Percentiles rank a stretch among this genome's conserved stretches.
These are phyloP conservation scores for Trypanosoma caninum DNA, from an alignment of 208 protist genomes.

Conservation along the genomic window DNA sequence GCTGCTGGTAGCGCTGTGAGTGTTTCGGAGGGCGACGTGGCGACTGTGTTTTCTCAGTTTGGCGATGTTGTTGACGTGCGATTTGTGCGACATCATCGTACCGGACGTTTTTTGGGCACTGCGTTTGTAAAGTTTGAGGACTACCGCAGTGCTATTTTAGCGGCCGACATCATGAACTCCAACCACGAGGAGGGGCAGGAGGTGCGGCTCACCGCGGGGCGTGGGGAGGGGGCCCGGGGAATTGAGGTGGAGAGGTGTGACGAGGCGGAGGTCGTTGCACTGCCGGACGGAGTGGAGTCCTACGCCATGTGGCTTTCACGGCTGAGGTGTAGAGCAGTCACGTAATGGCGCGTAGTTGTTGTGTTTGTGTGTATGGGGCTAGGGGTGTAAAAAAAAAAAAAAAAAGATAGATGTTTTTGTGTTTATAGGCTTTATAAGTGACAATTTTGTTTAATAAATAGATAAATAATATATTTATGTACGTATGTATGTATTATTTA, in stretches of 20 bases:
- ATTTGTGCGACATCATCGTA: conserved; percentile 66
- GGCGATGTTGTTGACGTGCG: conserved; percentile 75
- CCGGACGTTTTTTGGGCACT: conserved; percentile 69
- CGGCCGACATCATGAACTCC: conserved; percentile 78
- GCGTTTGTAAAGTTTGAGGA: conserved; percentile 77
- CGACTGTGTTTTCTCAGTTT: conserved; percentile 88
- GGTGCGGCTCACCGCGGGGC: conserved; percentile 39
- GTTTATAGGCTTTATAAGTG: not conserved
- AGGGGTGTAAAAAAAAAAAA: not conserved
- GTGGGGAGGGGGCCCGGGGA: conserved; percentile 21
- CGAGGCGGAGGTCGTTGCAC: conserved; percentile 42
- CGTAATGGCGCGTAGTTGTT: not conserved
- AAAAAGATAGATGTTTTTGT: not conserved
- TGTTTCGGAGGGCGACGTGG: conserved; percentile 81
- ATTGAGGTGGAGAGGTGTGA: conserved; percentile 82
- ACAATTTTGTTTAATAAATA: not conserved
- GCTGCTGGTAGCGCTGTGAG: conserved; percentile 3
- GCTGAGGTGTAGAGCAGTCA: not conserved
- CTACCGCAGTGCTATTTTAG: conserved; percentile 69
- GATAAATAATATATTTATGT: no score
- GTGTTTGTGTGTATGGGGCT: not conserved
- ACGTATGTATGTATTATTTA: no score
- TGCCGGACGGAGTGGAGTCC: conserved; percentile 23
- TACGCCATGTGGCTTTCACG: conserved; percentile 51
- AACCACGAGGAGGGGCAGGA: conserved; percentile 51